Evolutionary conservation across 164 flowering plant species (phyloP), one percentile per base, ranked within the genome.

Genomic region (Magnolia kwangsiensis): DNA sequence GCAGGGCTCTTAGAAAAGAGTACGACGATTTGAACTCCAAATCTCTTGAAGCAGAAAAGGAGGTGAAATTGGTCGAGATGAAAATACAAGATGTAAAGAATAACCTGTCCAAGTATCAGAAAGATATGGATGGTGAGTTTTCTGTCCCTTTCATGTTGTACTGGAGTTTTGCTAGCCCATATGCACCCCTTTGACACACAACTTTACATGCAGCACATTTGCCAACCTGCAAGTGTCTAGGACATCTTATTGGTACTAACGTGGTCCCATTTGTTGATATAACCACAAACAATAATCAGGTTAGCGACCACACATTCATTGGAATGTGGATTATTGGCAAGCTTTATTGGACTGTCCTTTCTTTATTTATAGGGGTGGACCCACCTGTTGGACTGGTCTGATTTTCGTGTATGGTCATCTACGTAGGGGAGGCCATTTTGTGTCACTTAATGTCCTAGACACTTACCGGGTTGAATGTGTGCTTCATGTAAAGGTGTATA

Each of bases 41-140:
- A 83, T 88, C 92, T 19, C 86, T 85, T 78, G 96, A 93, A 81
- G 95, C 97, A 61, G 96, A 91, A 79, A 94, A 89, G 81, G 99
- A 96, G 80, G 95, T 92, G 73, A 90, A 90, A 80, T 78, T 84
- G 74, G 73, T 87, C 81, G 88, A 94, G 84, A 83, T 89, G 89
- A 96, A 91, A 86, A 87, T 90, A 71, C 84, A 91, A 76, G 99
- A 92, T 84, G 87, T 72, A 70, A 89, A 87, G 63, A 82, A 72
- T 78, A 88, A 78, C 76, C 80, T 90, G 51, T 78, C 87, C 79
- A 94, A 90, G 82, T 83, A 81, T 78, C 92, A 77, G 50, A 94
- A 90, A 80, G 98, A 94, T 76, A 80, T 83, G 87, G 95, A 94
- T 8, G 88, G 99, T 94, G 82, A 87, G 95, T 63, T 63, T 23